Base-by-base conservation (phyloP, 345 rosid species). In the Draba incana region DNA sequence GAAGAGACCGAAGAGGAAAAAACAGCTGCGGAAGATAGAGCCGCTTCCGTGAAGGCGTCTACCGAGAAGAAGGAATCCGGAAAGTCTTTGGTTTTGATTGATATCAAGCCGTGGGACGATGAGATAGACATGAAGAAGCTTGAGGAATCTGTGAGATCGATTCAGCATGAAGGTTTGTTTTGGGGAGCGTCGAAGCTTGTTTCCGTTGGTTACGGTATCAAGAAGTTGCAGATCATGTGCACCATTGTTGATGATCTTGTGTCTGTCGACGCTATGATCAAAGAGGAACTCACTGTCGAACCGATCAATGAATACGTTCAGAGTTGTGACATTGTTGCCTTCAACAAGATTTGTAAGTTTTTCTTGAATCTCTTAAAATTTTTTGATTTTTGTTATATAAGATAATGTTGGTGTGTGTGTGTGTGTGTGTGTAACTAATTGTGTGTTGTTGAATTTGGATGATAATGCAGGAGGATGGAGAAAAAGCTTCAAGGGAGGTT, bases 1-100 rank as follows among this genome's bases (percentile, higher is more conserved):
- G 96, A 90, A 59, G n/a, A n/a, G n/a, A n/a, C n/a, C n/a, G n/a
- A n/a, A n/a, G 96, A 87, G 84, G 96, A 87, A 70, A 90, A 87
- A 84, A 87, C 84, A 81, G 96, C 92, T 64, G 86, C 94, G 7
- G 96, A 90, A 66, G 89, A 83, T 42, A 83, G 92, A 13, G 92
- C 93, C 25, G 87, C 83, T n/a, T n/a, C n/a, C n/a, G n/a, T n/a
- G 27, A 90, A 85, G 77, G 41, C 81, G 39, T 70, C 96, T 12
- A 87, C 85, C 70, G 83, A 86, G 87, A 89, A 87, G 92, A 89
- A 87, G 53, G 80, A 77, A 54, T 71, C 86, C 48, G 96, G 96
- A 20, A 89, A 89, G 84, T 90, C 96, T 1, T 87, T 89, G 10
- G 92, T 90, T 27, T 64, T 90, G 53, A 35, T 90, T 80, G 94